Percentiles rank a stretch among this genome's conserved stretches.
These are phyloP conservation scores for Penicillium cosmopolitanum DNA, from an alignment of 495 filamentous ascomycete species.

Conservation along the genomic window DNA sequence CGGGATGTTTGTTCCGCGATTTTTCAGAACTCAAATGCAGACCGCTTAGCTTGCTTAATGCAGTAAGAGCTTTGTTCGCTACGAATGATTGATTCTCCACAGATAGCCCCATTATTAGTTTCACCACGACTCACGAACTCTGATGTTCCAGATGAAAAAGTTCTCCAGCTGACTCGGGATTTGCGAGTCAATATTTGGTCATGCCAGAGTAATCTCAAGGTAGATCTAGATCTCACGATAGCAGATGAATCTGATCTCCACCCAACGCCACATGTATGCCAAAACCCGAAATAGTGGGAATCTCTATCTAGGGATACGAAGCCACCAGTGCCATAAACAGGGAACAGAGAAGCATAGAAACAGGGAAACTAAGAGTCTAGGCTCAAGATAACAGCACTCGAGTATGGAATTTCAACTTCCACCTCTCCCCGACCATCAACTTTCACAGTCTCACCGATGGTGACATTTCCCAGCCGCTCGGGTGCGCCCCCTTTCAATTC, in stretches of 20 bases:
- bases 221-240: neutral
- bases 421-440: slow-evolving; percentile 47
- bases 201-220: neutral
- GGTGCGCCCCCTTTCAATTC: slow-evolving; percentile 60
- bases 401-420: slow-evolving; percentile 51
- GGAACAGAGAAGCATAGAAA: no score
- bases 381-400: slow-evolving; percentile 51
- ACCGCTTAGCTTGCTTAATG: neutral
- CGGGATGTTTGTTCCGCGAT: no score
- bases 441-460: slow-evolving; percentile 52
- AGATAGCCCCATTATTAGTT: neutral
- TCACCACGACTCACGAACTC: neutral
- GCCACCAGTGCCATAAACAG: no score
- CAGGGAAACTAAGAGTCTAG: neutral
- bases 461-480: slow-evolving; percentile 59
- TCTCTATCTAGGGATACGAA: no score
- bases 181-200: no score
- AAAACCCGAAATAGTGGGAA: neutral
- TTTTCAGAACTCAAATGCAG: neutral
- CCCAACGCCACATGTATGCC: neutral
- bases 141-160: neutral
- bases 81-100: neutral
- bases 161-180: no score
- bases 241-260: neutral
- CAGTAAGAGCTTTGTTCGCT: neutral